These are phyloP conservation scores for Ophiosphaerella herpotricha DNA, from an alignment of 2,329 filamentous ascomycete species.

Conservation along the genomic window DNA sequence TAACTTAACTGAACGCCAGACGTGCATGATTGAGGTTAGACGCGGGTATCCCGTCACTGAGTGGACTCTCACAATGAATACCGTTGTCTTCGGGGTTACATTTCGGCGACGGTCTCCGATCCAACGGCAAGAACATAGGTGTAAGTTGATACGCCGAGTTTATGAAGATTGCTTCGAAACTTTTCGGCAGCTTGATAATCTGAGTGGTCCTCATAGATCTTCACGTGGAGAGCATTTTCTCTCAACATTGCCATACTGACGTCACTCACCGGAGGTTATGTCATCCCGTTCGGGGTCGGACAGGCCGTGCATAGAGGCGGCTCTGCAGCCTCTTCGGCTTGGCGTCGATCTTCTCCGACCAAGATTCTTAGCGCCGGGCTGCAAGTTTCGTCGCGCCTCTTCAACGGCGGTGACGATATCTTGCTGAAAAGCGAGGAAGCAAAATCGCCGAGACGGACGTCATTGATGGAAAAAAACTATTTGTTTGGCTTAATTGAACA, in stretches of 20 bases:
- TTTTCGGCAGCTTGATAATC: conserved; percentile 11
- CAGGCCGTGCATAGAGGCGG: conserved; percentile 31
- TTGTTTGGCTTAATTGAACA: not conserved
- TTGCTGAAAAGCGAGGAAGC: not conserved
- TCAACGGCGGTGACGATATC: conserved; percentile 18
- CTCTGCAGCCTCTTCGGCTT: conserved; percentile 36
- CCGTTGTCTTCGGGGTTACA: not conserved
- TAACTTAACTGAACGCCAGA: conserved; percentile 1
- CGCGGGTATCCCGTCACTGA: not conserved
- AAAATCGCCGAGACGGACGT: conserved; percentile 1
- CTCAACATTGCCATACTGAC: conserved; percentile 29
- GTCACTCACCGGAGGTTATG: conserved; percentile 19
- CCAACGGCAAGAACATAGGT: no score
- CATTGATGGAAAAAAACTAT: conserved; percentile 14
- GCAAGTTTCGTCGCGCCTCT: conserved; percentile 16
- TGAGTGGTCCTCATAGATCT: conserved; percentile 11
- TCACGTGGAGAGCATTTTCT: conserved; percentile 20
- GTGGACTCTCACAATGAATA: not conserved
- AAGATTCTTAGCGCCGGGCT: conserved; percentile 10
- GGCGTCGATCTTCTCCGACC: conserved; percentile 32
- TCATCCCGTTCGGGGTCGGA: conserved; percentile 26
- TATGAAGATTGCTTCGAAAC: conserved; percentile 10
- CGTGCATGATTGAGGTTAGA: not conserved
- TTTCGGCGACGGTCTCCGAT: no score
- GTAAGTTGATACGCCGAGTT: not conserved